phyloP scores from a whole-genome alignment of 192 early-diverging fungal genomes.

The Backusella tarrabulga region DNA sequence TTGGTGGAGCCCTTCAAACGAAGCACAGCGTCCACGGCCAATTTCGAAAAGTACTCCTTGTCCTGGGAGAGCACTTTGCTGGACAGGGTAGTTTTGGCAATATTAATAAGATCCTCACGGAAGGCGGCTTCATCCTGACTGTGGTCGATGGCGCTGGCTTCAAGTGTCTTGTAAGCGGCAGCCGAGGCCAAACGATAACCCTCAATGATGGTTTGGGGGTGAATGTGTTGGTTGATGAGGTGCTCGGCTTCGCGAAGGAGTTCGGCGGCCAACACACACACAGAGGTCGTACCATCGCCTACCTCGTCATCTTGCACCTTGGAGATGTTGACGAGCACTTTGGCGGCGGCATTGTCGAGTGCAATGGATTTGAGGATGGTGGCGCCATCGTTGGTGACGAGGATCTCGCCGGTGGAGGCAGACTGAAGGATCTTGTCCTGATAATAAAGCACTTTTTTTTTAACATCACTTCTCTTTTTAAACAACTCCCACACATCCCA shows the following conservation, averaged over 20 bases:
- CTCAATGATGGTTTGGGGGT: constrained; percentile 97
- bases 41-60: constrained; percentile 93
- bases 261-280: constrained; percentile 96
- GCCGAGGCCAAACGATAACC: constrained; percentile 89
- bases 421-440: constrained; percentile 99
- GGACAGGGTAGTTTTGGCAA: constrained; percentile 95
- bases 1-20: constrained; percentile 88
- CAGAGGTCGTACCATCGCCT: constrained; percentile 99
- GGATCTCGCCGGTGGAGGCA: constrained; percentile 74
- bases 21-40: constrained; percentile 96
- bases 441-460: neutral
- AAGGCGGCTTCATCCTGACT: constrained; percentile 68
- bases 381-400: constrained; percentile 98
- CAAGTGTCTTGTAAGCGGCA: constrained; percentile 83
- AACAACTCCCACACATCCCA: no score
- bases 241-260: constrained; percentile 91
- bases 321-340: constrained; percentile 96
- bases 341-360: constrained; percentile 97
- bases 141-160: constrained; percentile 78
- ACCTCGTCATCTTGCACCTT: constrained; percentile 99
- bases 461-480: no score
- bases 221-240: constrained; percentile 91
- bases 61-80: constrained; percentile 96
- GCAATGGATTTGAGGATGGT: constrained; percentile 99
- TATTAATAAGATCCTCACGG: constrained; percentile 91